A percentile compares a stretch with the other conserved stretches of the same genome.
These are phyloP conservation scores for Lactifluus volemus DNA, from an alignment of 768 basidiomycete genomes.

Conservation along the genomic window DNA sequence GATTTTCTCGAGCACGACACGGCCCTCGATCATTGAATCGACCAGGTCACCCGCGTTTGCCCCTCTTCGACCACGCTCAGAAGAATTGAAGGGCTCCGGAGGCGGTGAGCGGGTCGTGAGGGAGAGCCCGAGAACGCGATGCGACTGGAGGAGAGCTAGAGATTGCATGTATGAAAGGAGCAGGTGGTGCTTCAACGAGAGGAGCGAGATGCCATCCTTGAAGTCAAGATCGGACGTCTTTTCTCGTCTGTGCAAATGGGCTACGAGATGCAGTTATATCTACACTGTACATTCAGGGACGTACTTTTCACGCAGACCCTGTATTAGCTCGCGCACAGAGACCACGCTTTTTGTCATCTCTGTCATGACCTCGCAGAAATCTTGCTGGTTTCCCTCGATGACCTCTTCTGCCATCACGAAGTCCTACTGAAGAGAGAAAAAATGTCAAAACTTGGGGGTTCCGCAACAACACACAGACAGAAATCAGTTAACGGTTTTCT, in stretches of 20 bases:
- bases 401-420: conserved; percentile 5
- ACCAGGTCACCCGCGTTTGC: conserved; percentile 63
- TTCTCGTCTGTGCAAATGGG: conserved; percentile 22
- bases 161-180: conserved; percentile 83
- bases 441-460: neutral
- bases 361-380: conserved; percentile 30
- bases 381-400: conserved; percentile 15
- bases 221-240: conserved; percentile 37
- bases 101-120: conserved; percentile 44
- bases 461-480: neutral
- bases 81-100: conserved; percentile 41
- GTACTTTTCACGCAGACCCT: conserved; percentile 48
- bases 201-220: conserved; percentile 79
- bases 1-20: conserved; percentile 83
- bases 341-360: conserved; percentile 57
- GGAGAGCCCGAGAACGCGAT: conserved; percentile 58
- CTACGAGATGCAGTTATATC: neutral
- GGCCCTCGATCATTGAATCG: conserved; percentile 68
- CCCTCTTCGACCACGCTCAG: conserved; percentile 47
- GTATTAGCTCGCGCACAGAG: conserved; percentile 49
- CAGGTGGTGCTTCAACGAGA: conserved; percentile 80
- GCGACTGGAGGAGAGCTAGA: conserved; percentile 63
- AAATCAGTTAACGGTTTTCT: conserved; percentile 56
- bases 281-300: conserved; percentile 16
- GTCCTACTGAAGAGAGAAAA: neutral